phyloP scores from a whole-genome alignment of 495 filamentous ascomycete species.

The Tuber microsphaerosporum region DNA sequence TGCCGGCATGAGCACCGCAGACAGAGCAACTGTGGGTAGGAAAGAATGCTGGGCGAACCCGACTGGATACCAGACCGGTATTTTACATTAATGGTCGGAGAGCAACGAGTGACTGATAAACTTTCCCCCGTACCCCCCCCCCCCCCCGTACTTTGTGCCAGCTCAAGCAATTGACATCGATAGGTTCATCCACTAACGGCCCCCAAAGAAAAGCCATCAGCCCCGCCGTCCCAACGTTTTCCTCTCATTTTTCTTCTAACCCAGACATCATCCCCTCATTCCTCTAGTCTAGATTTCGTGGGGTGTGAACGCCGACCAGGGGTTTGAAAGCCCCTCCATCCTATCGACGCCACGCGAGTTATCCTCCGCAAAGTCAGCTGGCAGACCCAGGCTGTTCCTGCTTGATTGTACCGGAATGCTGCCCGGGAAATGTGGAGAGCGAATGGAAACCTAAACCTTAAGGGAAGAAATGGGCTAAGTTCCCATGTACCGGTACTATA shows the following conservation, averaged over 20 bases:
- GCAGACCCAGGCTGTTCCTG: constrained; percentile 19
- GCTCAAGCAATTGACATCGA: constrained; percentile 6
- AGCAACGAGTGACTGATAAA: neutral
- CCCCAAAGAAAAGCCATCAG: neutral
- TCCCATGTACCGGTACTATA: no score
- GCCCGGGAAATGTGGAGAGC: neutral
- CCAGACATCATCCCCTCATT: neutral
- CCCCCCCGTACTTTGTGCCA: constrained; percentile 9
- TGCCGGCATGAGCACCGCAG: neutral
- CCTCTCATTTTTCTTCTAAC: neutral
- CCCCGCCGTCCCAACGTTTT: neutral
- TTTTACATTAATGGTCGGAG: neutral
- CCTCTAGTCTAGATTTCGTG: neutral
- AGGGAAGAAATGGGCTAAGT: constrained; percentile 15
- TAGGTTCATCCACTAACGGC: neutral
- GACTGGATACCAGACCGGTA: neutral
- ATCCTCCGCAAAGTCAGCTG: constrained; percentile 23
- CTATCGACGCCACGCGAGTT: constrained; percentile 34
- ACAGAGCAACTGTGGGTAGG: neutral
- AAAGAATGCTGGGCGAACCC: neutral
- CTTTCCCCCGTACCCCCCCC: neutral
- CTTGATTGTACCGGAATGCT: constrained; percentile 8
- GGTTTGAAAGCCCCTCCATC: constrained; percentile 6
- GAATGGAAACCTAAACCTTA: constrained; percentile 29
- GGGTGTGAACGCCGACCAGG: constrained; percentile 8